Evolutionary conservation across 2,329 filamentous ascomycete genomes (phyloP).

Genomic region (Xylariaceae sp.): DNA sequence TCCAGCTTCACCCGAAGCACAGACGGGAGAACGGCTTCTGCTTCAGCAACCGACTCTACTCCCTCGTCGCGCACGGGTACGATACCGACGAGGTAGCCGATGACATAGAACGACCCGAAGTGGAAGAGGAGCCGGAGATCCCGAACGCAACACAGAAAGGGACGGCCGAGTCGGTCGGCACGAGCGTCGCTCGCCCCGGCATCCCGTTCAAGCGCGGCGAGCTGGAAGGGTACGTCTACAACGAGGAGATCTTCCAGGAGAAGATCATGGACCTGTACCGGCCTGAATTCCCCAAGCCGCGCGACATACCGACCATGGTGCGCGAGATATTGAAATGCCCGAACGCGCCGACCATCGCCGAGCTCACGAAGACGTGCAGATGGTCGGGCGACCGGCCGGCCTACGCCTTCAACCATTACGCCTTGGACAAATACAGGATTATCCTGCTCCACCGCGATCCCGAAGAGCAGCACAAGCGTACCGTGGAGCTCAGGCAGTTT

Average conservation of each 20-base stretch:
- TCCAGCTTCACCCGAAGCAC: slow-evolving; percentile 19
- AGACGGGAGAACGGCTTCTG: background rate
- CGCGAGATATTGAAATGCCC: slow-evolving; percentile 3
- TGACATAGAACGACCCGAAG: background rate
- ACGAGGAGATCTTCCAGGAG: background rate
- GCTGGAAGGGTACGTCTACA: slow-evolving; percentile 15
- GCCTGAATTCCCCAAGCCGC: background rate
- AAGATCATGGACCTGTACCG: background rate
- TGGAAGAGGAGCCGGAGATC: background rate
- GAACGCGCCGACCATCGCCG: slow-evolving; percentile 1
- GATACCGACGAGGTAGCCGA: background rate
- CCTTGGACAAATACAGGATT: background rate
- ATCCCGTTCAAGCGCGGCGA: slow-evolving; percentile 15
- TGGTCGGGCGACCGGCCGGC: background rate
- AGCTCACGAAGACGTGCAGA: background rate
- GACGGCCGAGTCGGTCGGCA: background rate
- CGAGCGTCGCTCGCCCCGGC: background rate
- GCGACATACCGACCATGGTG: slow-evolving; percentile 2
- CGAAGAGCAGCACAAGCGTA: slow-evolving; percentile 12
- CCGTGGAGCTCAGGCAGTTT: slow-evolving; percentile 25
- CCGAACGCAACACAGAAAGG: background rate
- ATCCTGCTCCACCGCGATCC: no score
- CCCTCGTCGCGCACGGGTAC: slow-evolving; percentile 14
- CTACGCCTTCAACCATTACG: slow-evolving; percentile 9
- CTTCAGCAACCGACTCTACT: slow-evolving; percentile 22